phyloP scores from a whole-genome alignment of 768 basidiomycete genomes.

The Ephemerocybe angulata region DNA sequence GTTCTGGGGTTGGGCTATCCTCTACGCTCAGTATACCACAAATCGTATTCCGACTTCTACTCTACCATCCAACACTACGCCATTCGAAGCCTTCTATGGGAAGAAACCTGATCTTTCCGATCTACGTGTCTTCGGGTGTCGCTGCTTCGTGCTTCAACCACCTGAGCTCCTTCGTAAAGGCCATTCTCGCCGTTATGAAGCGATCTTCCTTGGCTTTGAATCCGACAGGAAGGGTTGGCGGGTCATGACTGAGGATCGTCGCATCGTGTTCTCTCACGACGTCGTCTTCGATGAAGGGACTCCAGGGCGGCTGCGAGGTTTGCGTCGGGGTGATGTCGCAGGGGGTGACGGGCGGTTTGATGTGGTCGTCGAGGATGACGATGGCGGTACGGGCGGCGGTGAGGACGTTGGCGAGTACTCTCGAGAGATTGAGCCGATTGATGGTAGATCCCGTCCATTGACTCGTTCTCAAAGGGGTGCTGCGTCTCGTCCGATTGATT shows the following conservation, averaged over 20 bases:
- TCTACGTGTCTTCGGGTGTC: constrained; percentile 27
- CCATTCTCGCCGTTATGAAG: constrained; percentile 16
- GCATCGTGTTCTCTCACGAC: background rate
- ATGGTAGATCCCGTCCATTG: background rate
- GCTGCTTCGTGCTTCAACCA: constrained; percentile 19
- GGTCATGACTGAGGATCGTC: constrained; percentile 1
- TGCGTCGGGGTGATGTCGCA: background rate
- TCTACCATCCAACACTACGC: too few relatives aligned
- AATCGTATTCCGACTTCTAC: constrained; percentile 23
- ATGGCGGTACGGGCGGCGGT: too few relatives aligned
- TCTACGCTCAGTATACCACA: constrained; percentile 20
- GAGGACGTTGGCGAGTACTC: background rate
- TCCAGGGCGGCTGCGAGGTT: background rate
- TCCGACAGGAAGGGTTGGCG: constrained; percentile 20
- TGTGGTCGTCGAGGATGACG: too few relatives aligned
- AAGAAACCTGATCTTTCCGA: constrained; percentile 25
- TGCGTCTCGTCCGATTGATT: background rate
- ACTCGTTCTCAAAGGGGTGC: background rate
- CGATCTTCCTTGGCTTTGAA: constrained; percentile 21
- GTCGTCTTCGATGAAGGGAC: background rate
- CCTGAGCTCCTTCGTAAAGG: too few relatives aligned
- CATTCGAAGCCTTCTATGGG: too few relatives aligned
- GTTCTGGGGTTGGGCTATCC: too few relatives aligned
- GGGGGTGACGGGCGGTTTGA: too few relatives aligned
- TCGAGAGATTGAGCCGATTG: background rate